Evolutionary conservation across 1,139 yeast species (phyloP).

Genomic region (Geotrichum klebahnii): DNA sequence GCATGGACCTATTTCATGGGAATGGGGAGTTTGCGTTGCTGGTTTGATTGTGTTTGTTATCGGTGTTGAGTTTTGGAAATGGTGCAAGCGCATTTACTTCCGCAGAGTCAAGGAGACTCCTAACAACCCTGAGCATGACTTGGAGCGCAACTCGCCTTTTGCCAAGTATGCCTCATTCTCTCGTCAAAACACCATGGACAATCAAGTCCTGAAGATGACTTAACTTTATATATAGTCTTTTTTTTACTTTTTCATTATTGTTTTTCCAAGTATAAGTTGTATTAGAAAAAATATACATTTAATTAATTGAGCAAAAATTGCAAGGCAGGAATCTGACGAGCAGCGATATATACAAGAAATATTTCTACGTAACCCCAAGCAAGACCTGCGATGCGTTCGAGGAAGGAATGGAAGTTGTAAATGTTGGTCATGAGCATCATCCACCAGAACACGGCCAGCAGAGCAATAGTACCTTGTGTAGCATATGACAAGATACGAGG

Average conservation of each 20-base stretch:
- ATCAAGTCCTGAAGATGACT: conserved; percentile 1
- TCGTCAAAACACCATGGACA: conserved; percentile 43
- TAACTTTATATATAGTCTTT: not conserved
- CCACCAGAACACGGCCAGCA: conserved; percentile 71
- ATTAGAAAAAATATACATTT: not conserved
- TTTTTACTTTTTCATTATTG: not conserved
- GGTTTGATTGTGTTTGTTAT: conserved; percentile 56
- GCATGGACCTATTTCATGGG: conserved; percentile 70
- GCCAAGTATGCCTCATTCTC: conserved; percentile 58
- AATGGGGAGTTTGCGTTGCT: conserved; percentile 78
- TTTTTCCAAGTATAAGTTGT: not conserved
- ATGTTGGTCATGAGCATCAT: conserved; percentile 82
- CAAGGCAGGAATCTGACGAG: conserved; percentile 1
- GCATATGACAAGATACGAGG: conserved; percentile 13
- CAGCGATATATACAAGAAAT: conserved; percentile 39
- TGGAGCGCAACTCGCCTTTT: conserved; percentile 62
- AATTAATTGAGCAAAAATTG: not conserved
- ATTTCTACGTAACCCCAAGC: conserved; percentile 55
- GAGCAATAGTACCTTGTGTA: conserved; percentile 40
- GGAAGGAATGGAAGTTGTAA: conserved; percentile 69
- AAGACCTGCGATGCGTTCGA: conserved; percentile 68
- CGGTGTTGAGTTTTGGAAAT: conserved; percentile 67
- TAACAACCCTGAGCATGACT: conserved; percentile 59
- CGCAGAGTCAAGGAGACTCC: conserved; percentile 40
- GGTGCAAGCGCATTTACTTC: conserved; percentile 55